Evolutionary conservation across 345 rosid species (phyloP).

Genomic region (thale cress (Arabidopsis thaliana)): DNA sequence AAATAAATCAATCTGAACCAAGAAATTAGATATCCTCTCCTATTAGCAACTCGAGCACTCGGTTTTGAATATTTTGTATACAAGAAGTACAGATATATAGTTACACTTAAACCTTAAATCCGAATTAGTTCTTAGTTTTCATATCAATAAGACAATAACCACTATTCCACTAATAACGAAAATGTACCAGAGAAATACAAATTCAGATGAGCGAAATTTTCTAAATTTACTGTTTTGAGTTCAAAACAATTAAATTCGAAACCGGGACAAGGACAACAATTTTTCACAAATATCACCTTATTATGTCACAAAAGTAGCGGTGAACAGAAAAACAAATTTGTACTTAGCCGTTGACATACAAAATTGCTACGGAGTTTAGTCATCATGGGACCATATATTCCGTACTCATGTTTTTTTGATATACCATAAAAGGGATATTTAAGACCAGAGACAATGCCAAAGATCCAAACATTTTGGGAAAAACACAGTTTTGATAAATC

Average conservation of each 20-base stretch:
- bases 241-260: neutral
- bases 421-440: conserved; percentile 3
- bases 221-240: no score
- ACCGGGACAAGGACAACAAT: neutral
- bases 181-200: no score
- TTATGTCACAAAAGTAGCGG: neutral
- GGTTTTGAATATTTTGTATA: no score
- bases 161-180: no score
- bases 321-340: neutral
- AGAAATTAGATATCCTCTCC: no score
- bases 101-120: no score
- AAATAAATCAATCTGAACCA: no score
- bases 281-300: neutral
- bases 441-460: conserved; percentile 9
- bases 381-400: conserved; percentile 25
- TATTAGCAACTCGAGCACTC: no score
- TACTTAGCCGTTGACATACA: neutral
- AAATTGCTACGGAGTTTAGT: neutral
- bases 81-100: no score
- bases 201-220: no score
- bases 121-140: no score
- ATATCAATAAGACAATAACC: no score
- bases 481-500: neutral
- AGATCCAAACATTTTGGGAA: conserved; percentile 1
- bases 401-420: conserved; percentile 17